A percentile compares a stretch with the other conserved stretches of the same genome.
Conservation (phyloP, 2,329 filamentous ascomycete species). For the Talaromyces sp. region DNA sequence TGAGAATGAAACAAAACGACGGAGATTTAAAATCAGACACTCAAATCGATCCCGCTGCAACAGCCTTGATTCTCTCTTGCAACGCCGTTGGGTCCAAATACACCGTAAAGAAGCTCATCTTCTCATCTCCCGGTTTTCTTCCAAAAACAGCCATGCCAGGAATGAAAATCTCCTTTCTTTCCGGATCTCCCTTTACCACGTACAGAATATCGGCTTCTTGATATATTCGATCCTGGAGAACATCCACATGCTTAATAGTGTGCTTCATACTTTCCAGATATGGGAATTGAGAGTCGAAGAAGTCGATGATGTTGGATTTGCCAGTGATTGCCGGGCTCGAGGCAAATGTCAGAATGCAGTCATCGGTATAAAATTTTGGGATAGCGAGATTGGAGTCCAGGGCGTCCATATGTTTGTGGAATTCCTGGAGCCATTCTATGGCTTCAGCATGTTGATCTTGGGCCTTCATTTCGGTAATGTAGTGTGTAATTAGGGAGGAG, state of each 20-base stretch:
- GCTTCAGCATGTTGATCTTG: conserved; percentile 5
- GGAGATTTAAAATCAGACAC: neutral
- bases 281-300: conserved; percentile 9
- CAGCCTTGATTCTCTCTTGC: conserved; percentile 9
- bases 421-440: conserved; percentile 12
- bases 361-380: conserved; percentile 13
- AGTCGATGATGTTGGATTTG: conserved; percentile 1
- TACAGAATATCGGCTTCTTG: conserved; percentile 16
- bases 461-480: neutral
- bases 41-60: conserved; percentile 2
- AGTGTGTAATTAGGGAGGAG: too few relatives aligned
- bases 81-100: conserved; percentile 14
- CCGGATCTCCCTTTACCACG: conserved; percentile 14
- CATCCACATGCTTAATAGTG: conserved; percentile 16
- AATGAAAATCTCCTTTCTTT: conserved; percentile 11
- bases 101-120: conserved; percentile 12
- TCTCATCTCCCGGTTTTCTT: conserved; percentile 8
- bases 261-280: conserved; percentile 16
- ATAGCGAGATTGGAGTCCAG: conserved; percentile 5
- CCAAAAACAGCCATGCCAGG: conserved; percentile 15
- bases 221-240: conserved; percentile 16
- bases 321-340: conserved; percentile 8
- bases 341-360: conserved; percentile 9
- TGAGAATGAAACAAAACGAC: neutral
- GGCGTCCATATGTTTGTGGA: conserved; percentile 11